phyloP scores from a whole-genome alignment of 176 grass and related monocot genomes.

The Oryza brachyantha region DNA sequence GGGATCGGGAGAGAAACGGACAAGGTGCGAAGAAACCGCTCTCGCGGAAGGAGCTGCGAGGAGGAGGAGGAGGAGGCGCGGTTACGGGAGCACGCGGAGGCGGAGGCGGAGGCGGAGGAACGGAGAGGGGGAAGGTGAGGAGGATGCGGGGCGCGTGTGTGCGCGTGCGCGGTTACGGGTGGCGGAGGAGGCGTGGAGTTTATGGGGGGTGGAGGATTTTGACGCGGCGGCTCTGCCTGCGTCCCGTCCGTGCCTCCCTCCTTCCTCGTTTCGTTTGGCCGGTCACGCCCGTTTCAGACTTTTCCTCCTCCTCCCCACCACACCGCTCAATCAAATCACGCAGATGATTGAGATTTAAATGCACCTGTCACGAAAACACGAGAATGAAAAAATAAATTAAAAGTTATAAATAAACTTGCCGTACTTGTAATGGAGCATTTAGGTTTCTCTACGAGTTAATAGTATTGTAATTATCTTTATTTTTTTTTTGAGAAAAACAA shows the following conservation, averaged over 20 bases:
- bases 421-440: neutral
- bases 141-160: neutral
- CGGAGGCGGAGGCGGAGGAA: neutral
- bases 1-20: neutral
- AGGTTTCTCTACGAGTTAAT: neutral
- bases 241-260: neutral
- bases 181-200: slow-evolving; percentile 14
- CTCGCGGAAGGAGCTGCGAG: neutral
- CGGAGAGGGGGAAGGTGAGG: neutral
- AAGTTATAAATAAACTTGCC: neutral
- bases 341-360: neutral
- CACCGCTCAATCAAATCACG: neutral
- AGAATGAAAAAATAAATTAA: neutral
- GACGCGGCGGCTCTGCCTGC: slow-evolving; percentile 15
- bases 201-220: slow-evolving; percentile 30
- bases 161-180: slow-evolving; percentile 19
- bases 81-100: neutral
- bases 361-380: neutral
- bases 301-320: neutral
- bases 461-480: too few relatives aligned
- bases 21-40: neutral
- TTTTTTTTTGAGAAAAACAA: neutral
- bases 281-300: slow-evolving; percentile 32
- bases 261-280: slow-evolving; percentile 24
- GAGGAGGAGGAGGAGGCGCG: neutral